Evolutionary conservation across 2,329 filamentous ascomycete species (phyloP), one percentile per base, ranked within the genome.

Genomic region (Xylariaceae sp.): DNA sequence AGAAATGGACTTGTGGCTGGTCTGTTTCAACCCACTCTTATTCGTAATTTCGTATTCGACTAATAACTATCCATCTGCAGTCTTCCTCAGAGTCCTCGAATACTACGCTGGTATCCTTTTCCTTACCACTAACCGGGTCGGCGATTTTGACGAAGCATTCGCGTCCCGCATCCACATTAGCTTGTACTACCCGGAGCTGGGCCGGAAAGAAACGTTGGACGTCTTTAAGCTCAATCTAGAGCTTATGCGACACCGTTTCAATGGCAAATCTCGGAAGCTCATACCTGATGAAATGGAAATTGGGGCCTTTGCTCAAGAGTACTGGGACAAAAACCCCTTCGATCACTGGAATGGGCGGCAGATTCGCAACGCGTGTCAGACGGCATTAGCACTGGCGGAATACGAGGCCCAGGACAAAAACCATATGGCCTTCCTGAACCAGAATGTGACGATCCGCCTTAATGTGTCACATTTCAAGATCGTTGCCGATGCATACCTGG

Each of bases 21-120:
- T 64, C 8, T 23, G 51, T 32, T 6, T 29, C 15, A 30, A 30
- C 9, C 24, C 6, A 7, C 4, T 16, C 9, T 36, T 18, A 27
- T 36, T 5, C 10, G 30, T 26, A 15, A 26, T 23, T 9, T 6
- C 9, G n/a, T n/a, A 15, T 35, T 30, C 10, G 23, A 24, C 35
- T 45, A 46, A 47, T 29, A 9, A n/a, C 15, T 6, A 35, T 26
- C 11, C 44, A 15, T 32, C 5, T 27, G 3, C n/a, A 68, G 71
- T 72, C 1, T 74, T 74, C 37, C 57, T 74, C 5, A 63, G 69
- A 1, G 64, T 71, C 0, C 45, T 74, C 1, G 71, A 73, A 48
- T 74, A 73, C 49, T 74, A 72, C 27, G 39, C 59, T 1, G 73
- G 73, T 0, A 68, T 74, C 16, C 27, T 53, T 9, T 47, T 53